These are phyloP conservation scores for Reticulomyxa filosa DNA, from an alignment of 78 protist genomes.

Conservation along the genomic window DNA sequence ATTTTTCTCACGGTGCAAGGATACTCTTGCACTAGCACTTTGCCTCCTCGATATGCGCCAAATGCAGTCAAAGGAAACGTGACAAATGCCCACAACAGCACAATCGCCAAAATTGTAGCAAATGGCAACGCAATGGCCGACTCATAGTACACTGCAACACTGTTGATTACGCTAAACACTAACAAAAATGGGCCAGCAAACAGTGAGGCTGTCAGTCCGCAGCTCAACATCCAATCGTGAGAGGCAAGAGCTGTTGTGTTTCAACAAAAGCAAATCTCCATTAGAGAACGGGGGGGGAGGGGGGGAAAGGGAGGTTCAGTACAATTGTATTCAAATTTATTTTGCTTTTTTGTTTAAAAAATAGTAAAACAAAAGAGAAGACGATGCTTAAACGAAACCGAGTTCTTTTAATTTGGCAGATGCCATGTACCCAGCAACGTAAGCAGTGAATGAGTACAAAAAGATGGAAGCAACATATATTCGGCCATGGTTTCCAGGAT, in stretches of 20 bases:
- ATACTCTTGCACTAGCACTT: not conserved
- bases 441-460: constrained; percentile 67
- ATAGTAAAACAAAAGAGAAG: too few species aligned
- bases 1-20: constrained; percentile 63
- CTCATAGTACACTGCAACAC: not conserved
- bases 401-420: too few species aligned
- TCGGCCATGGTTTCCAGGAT: constrained; percentile 65
- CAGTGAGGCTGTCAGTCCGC: not conserved
- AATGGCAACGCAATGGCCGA: not conserved
- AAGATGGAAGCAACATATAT: constrained; percentile 62
- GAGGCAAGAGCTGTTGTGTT: too few species aligned
- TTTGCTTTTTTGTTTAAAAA: too few species aligned
- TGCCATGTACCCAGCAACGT: constrained; percentile 40
- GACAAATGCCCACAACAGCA: not conserved
- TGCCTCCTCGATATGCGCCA: not conserved
- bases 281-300: too few species aligned
- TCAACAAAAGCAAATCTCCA: too few species aligned
- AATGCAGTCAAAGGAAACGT: not conserved
- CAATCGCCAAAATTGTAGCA: not conserved
- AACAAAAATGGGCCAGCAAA: not conserved
- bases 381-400: too few species aligned
- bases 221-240: too few species aligned
- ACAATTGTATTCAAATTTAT: too few species aligned
- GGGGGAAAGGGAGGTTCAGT: too few species aligned
- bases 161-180: not conserved